Base-by-base conservation (phyloP, 139 green algal genomes). In the Tetratostichococcus sp. region DNA sequence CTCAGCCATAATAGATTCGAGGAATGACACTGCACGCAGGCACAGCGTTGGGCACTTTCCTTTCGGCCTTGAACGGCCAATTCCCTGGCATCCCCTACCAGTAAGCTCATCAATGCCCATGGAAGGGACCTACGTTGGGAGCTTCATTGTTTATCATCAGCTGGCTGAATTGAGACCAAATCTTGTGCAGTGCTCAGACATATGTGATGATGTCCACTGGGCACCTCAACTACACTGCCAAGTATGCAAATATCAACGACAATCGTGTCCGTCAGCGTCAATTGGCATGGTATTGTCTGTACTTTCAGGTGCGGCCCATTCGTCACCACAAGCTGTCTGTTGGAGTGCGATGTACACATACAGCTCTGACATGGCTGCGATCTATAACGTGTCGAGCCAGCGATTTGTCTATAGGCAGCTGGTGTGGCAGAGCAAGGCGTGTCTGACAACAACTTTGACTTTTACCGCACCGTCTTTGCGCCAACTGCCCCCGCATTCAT, bases 231-330 rank as follows among this genome's bases (percentile, higher is more conserved):
- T 62, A 62, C 50, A 62, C 50, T 23, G 50, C 50, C 2, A 62
- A 62, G 19, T 62, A 62, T 62, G 50, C 50, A 62, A 17, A 62
- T 26, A 62, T 62, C 11, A 62, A 62, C 26, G 50, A 62, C 50
- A 62, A 62, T 62, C 50, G 75, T 1, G 65, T 39, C 32, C 28
- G 28, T 1, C 68, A 75, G 50, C 35, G 68, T 5, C 31, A 70
- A 43, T 30, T 57, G 32, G 62, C 43, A 30, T 79, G 75, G 75
- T 79, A 79, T 32, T 71, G 73, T 32, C 68, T 79, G 30, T 73
- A 71, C 31, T 79, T 79, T 67, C 65, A 76, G 72, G 72, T 70
- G 3, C n/a, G n/a, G n/a, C 71, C 39, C 19, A 59, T 21, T 21
- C 39, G 39, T 11, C 39, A 50, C 8, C 39, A n/a, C n/a, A n/a